Base-by-base conservation (phyloP, 148 eudicot genomes). In the Silene uniflora region DNA sequence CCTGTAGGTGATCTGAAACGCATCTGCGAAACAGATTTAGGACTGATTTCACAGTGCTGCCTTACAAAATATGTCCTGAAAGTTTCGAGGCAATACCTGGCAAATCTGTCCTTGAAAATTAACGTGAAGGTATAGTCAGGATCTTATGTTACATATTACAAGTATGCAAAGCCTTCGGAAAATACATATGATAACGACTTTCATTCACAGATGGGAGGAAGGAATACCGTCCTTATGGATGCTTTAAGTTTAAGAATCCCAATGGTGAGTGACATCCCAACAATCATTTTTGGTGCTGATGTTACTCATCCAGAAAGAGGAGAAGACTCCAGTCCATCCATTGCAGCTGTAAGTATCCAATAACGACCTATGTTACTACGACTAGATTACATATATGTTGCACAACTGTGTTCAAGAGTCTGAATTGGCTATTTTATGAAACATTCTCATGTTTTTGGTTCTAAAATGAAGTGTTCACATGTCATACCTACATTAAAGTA, bases 241-340 rank as follows among this genome's bases (percentile, higher is more conserved):
- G 98, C 98, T 29, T 67, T 93, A 24, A 82, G 80, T 42, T 81
- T 89, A 84, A 85, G 82, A 78, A 87, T 93, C 66, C 98, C 98
- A 25, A 81, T 91, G 80, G 97, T 93, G 13, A 91, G 98, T 75
- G 97, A 91, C 74, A 85, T 83, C 54, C 98, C 98, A 7, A 93
- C 98, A 8, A 93, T 93, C 61, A 89, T 93, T 62, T 93, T 93
- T 80, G 98, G 98, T 49, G 98, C 98, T 76, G 98, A 93, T 86
- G 98, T 93, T 1, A 93, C 98, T 77, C 98, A 93, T 72, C 96
- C 98, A 0, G 92, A 91, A 77, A 81, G 81, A 19, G 97, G 97
- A 82, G 98, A 93, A 82, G 98, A 93, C 55, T 87, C 86, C 9
- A 93, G 92, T 67, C 98, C 98, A 73, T 93, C 98, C 46, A 93